Evolutionary conservation across 192 early-diverging fungal species (phyloP).

Genomic region (Entomortierella lignicola): DNA sequence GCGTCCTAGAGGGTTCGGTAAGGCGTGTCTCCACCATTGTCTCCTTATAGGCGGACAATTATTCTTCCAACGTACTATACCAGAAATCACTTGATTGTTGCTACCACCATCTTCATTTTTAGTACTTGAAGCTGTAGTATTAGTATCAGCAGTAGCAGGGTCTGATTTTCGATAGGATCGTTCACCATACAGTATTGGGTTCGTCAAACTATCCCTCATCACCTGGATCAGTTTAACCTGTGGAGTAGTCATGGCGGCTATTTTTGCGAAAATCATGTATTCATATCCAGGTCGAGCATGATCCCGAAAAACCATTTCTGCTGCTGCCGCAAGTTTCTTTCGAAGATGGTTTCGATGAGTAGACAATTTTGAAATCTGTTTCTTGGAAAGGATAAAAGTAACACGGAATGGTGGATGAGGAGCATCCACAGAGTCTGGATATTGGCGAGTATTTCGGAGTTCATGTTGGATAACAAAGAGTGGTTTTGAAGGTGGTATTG

Average conservation of each 20-base stretch:
- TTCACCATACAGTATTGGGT: conserved; percentile 21
- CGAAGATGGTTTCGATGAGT: conserved; percentile 20
- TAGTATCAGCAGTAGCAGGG: not conserved
- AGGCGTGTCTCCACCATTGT: conserved; percentile 31
- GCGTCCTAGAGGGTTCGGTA: conserved; percentile 36
- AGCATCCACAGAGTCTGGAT: conserved; percentile 7
- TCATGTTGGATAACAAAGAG: conserved; percentile 1
- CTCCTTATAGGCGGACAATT: conserved; percentile 21
- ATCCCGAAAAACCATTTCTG: conserved; percentile 26
- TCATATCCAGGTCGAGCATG: conserved; percentile 42
- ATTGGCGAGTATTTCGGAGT: conserved; percentile 7
- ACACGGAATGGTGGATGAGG: conserved; percentile 41
- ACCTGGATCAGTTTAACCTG: conserved; percentile 19
- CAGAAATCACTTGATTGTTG: conserved; percentile 1
- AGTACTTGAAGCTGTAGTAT: not conserved
- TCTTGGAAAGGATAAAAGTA: conserved; percentile 32
- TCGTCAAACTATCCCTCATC: conserved; percentile 7
- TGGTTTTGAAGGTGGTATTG: not conserved
- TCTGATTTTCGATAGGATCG: not conserved
- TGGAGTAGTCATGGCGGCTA: conserved; percentile 10
- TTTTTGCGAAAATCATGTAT: conserved; percentile 39
- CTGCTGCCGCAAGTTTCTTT: conserved; percentile 40
- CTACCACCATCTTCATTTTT: not conserved
- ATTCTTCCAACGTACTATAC: conserved; percentile 42
- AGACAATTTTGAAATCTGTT: conserved; percentile 29